phyloP scores from a whole-genome alignment of 2,329 filamentous ascomycete genomes.

The Aulographum hederae region DNA sequence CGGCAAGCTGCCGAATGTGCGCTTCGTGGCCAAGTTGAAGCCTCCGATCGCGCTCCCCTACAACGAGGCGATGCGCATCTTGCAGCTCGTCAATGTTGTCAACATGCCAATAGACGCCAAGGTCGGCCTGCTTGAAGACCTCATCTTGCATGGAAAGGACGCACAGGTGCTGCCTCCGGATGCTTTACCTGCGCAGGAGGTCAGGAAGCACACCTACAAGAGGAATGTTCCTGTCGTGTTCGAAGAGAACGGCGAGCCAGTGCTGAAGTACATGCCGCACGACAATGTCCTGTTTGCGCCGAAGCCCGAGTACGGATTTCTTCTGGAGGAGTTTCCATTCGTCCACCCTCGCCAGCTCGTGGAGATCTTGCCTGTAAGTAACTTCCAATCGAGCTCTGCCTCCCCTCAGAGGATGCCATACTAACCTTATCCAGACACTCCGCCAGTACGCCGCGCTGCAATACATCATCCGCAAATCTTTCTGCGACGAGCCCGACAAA shows the following conservation, averaged over 20 bases:
- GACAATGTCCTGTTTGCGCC: slow-evolving; percentile 49
- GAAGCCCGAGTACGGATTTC: slow-evolving; percentile 53
- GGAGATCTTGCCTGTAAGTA: slow-evolving; percentile 43
- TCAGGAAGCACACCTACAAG: no score
- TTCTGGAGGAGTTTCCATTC: slow-evolving; percentile 52
- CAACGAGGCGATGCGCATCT: slow-evolving; percentile 40
- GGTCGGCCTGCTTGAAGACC: background rate
- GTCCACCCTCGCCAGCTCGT: slow-evolving; percentile 62
- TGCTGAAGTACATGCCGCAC: slow-evolving; percentile 16
- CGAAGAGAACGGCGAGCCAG: slow-evolving; percentile 10
- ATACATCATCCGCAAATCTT: slow-evolving; percentile 6
- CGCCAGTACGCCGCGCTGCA: slow-evolving; percentile 8
- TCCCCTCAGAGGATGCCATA: slow-evolving; percentile 47
- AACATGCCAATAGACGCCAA: background rate
- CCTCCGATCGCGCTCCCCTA: slow-evolving; percentile 56
- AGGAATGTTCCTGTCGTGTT: slow-evolving; percentile 20
- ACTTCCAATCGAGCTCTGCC: slow-evolving; percentile 58
- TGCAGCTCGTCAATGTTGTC: background rate
- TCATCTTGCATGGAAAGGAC: background rate
- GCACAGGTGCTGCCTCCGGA: background rate
- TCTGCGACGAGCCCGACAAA: slow-evolving; percentile 5
- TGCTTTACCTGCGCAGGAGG: background rate
- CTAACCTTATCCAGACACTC: slow-evolving; percentile 14
- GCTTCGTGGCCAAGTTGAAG: slow-evolving; percentile 57
- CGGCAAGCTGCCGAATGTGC: slow-evolving; percentile 47